These are phyloP conservation scores for Cornus florida DNA, from an alignment of 148 eudicot species.

Conservation along the genomic window DNA sequence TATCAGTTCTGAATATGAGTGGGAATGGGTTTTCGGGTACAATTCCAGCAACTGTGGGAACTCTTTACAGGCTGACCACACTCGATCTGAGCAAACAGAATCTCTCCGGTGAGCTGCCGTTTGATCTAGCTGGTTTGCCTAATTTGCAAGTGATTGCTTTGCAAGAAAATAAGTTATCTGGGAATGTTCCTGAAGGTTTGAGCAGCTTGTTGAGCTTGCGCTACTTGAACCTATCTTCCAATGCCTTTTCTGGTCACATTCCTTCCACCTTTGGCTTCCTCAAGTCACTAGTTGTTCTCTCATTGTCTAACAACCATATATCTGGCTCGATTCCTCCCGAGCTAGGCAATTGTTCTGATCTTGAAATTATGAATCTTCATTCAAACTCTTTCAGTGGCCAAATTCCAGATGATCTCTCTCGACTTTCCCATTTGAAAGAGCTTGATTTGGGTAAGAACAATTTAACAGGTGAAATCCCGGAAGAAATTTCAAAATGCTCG, in stretches of 20 bases:
- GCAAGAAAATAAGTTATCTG: conserved; percentile 60
- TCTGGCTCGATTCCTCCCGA: conserved; percentile 62
- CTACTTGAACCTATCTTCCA: conserved; percentile 72
- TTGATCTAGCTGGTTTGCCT: conserved; percentile 74
- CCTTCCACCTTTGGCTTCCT: conserved; percentile 71
- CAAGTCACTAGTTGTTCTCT: conserved; percentile 42
- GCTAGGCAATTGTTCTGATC: conserved; percentile 69
- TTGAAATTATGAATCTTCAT: conserved; percentile 54
- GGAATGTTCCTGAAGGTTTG: conserved; percentile 78
- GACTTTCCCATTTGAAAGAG: conserved; percentile 38
- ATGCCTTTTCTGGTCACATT: conserved; percentile 59
- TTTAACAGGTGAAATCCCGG: conserved; percentile 65
- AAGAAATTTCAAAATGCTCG: conserved; percentile 43
- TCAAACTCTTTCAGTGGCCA: conserved; percentile 47
- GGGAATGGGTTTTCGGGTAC: conserved; percentile 54
- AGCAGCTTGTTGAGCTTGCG: conserved; percentile 64
- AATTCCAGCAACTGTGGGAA: conserved; percentile 56
- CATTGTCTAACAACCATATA: conserved; percentile 51
- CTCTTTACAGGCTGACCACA: conserved; percentile 53
- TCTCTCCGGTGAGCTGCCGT: conserved; percentile 62
- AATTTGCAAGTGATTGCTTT: conserved; percentile 61
- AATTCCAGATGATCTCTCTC: conserved; percentile 60
- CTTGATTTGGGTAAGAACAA: conserved; percentile 64
- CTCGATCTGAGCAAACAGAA: conserved; percentile 78
- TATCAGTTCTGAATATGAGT: conserved; percentile 65